Base-by-base conservation (phyloP, 2,329 filamentous ascomycete genomes). In the Leptographium radiaticola region DNA sequence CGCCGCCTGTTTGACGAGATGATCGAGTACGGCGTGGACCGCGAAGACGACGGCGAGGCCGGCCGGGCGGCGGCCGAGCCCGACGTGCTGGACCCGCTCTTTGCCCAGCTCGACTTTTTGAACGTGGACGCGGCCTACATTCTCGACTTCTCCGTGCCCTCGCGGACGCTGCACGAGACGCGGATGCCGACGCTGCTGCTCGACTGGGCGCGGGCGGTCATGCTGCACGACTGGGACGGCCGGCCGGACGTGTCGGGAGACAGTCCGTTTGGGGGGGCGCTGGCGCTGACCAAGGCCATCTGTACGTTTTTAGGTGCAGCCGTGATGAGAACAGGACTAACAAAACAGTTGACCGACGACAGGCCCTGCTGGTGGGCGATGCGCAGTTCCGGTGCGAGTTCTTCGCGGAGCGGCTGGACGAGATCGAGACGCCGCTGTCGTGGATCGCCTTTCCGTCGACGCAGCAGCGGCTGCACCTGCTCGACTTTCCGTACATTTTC, bases 401-500 rank as follows among this genome's bases (percentile, higher is more conserved):
- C 60, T 77, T 95, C 45, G 79, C 86, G 0, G 86, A 91, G 55
- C 79, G 83, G 16, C 71, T 95, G 6, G 86, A 95, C 65, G 72
- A 80, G 6, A 77, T 89, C 57, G 79, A 85, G 42, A 83, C 88
- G 73, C 86, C 89, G 0, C 74, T 83, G 45, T 78, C 81, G 49
- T 95, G 83, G 86, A 67, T 84, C 52, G 74, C 76, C 5, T 83
- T 80, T 56, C 71, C 70, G 2, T 71, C 78, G 0, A 83, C 80
- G 36, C 80, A 75, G 56, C 81, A 82, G 59, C 79, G 72, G 33
- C 71, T 83, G 25, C 89, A 96, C 66, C 71, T 97, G 0, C 71
- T 97, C 4, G 83, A 89, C 55, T 88, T 86, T 58, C 81, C 87
- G 0, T 94, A 86, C 63, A 74, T 97, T 0, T 95, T 96, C 62